These are phyloP conservation scores for Hyaloscypha bicolor DNA, from an alignment of 495 filamentous ascomycete species.

Conservation along the genomic window DNA sequence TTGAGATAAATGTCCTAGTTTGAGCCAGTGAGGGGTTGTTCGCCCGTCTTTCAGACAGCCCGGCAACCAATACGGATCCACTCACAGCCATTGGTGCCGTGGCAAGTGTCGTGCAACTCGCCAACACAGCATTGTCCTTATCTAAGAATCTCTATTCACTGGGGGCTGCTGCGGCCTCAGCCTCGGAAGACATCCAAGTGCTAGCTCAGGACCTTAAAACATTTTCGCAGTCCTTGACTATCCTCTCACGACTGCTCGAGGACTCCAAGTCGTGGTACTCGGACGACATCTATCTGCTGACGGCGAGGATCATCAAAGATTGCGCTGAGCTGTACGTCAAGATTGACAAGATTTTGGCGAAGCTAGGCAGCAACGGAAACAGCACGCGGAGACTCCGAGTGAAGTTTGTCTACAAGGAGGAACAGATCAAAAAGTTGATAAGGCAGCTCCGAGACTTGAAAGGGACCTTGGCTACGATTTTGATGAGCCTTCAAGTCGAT, in stretches of 20 bases:
- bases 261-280: constrained; percentile 27
- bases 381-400: constrained; percentile 22
- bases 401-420: constrained; percentile 28
- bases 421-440: constrained; percentile 24
- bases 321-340: constrained; percentile 28
- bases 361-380: constrained; percentile 22
- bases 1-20: background rate
- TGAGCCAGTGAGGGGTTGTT: background rate
- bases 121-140: constrained; percentile 22
- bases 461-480: constrained; percentile 25
- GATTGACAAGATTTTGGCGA: constrained; percentile 26
- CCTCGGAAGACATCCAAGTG: constrained; percentile 22
- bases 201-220: constrained; percentile 25
- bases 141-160: constrained; percentile 22
- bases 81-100: constrained; percentile 22
- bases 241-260: constrained; percentile 24
- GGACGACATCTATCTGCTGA: constrained; percentile 28
- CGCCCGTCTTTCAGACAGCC: background rate
- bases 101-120: constrained; percentile 17
- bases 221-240: constrained; percentile 23
- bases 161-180: constrained; percentile 17
- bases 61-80: constrained; percentile 20
- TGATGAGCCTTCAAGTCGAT: constrained; percentile 29
- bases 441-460: constrained; percentile 23
- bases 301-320: constrained; percentile 29